A percentile compares a stretch with the other conserved stretches of the same genome.
These are phyloP conservation scores for Sugiyamaella novakii DNA, from an alignment of 1,139 yeast genomes.

Conservation along the genomic window DNA sequence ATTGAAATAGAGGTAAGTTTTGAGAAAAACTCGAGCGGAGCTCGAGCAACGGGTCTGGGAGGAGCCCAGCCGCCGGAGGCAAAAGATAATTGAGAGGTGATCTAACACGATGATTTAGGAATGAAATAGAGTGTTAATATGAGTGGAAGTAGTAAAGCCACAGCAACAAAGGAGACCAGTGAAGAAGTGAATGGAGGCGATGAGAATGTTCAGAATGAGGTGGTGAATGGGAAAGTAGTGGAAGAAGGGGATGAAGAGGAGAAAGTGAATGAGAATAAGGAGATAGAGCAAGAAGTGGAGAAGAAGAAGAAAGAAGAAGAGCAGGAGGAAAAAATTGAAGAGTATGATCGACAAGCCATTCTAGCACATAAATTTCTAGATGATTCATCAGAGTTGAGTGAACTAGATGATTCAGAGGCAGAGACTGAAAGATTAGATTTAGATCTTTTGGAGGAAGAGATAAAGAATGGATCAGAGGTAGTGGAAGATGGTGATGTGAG, in stretches of 20 bases:
- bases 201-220: no score
- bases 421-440: constrained; percentile 75
- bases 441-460: constrained; percentile 30
- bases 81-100: no score
- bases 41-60: no score
- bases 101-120: neutral
- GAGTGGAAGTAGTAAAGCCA: neutral
- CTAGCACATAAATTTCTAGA: constrained; percentile 27
- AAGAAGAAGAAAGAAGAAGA: neutral
- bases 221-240: neutral
- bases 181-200: neutral
- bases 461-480: constrained; percentile 25
- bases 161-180: neutral
- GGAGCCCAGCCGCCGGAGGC: no score
- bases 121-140: neutral
- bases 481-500: constrained; percentile 29
- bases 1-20: no score
- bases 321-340: neutral
- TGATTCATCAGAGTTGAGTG: constrained; percentile 57
- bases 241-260: neutral
- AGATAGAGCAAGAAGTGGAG: neutral
- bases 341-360: neutral
- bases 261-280: neutral
- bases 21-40: no score
- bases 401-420: constrained; percentile 68